Base-by-base conservation (phyloP, 2,329 filamentous ascomycete genomes). In the Diatrype stigma region DNA sequence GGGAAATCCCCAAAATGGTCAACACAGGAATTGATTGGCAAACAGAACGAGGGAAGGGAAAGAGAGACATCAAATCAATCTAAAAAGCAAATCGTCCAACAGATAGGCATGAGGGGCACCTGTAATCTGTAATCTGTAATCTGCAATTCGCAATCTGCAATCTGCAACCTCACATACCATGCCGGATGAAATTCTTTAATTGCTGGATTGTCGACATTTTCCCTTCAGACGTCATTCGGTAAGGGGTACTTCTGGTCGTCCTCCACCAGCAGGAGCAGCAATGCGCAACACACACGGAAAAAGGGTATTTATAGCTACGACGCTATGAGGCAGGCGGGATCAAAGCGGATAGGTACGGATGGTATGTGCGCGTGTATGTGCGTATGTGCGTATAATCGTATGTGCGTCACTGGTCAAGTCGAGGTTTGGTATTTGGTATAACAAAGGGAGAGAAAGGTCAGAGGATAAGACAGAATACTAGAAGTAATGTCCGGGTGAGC, bases 171-270 rank as follows among this genome's bases (percentile, higher is more conserved):
- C 32, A 64, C 76, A 51, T 74, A 85, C 82, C 93, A 78, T 96
- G 93, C 60, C 93, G 89, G 73, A 97, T 94, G 73, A 97, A 95
- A 73, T 96, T 96, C 75, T 97, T 96, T 64, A 96, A 83, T 69
- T 94, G 94, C 76, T 96, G 93, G 75, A 96, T 96, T 60, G 82
- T 84, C 64, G 81, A 84, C 81, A 85, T 84, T 42, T 60, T 69
- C 22, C 22, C 58, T 51, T 34, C 54, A 51, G 52, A 62, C 54
- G 63, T 64, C 59, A 64, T 60, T 47, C 40, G 22, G 2, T 3
- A 26, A 46, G 52, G 46, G 48, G 38, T 49, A 38, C 37, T 51
- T 55, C 46, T 34, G 28, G 47, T 30, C 48, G 42, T 48, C 32
- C 48, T 51, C 26, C 48, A 48, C 49, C 38, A 51, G 19, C n/a